Base-by-base conservation (phyloP, 148 eudicot genomes). In the Bassia scoparia region DNA sequence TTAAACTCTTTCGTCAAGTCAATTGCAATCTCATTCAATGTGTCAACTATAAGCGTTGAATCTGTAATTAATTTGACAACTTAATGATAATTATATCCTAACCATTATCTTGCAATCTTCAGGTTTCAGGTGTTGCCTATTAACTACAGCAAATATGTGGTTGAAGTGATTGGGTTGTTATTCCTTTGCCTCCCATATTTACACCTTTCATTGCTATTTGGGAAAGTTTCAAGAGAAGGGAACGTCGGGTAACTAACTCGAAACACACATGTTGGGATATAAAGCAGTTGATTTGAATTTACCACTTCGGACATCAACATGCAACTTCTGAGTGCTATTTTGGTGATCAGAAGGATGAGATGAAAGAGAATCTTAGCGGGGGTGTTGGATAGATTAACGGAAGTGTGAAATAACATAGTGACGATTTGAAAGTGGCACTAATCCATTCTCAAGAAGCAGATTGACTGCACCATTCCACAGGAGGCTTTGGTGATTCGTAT, bases 101-200 rank as follows among this genome's bases (percentile, higher is more conserved):
- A 49, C 1, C 10, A 41, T 76, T 23, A 38, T 48, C n/a, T 10
- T 59, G 54, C 21, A 26, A 2, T 33, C 54, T 14, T 74, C 85
- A 95, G 99, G 81, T 92, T 92, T 75, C 82, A 86, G 54, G 84
- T 80, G 31, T 92, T 73, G 99, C 99, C 27, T 95, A 90, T 85
- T n/a, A n/a, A n/a, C 80, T 92, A 83, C 99, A 88, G 82, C 99
- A 95, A 87, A 85, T 95, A 82, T 95, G 99, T 95, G 99, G 99
- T 89, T 84, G 99, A 95, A 80, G 97, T 26, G 97, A 89, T 69
- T 92, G 96, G 41, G 50, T 27, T 20, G 82, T 92, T 4, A 88
- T 95, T 26, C 92, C 88, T 46, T 80, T 95, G 53, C 97, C 97
- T 59, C 89, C 99, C 0, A 88, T 72, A 67, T 77, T 53, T 95